Percentiles rank a stretch among this genome's conserved stretches.
Evolutionary conservation across 2,329 filamentous ascomycete species (phyloP).

Genomic region (Penicillium sp.): DNA sequence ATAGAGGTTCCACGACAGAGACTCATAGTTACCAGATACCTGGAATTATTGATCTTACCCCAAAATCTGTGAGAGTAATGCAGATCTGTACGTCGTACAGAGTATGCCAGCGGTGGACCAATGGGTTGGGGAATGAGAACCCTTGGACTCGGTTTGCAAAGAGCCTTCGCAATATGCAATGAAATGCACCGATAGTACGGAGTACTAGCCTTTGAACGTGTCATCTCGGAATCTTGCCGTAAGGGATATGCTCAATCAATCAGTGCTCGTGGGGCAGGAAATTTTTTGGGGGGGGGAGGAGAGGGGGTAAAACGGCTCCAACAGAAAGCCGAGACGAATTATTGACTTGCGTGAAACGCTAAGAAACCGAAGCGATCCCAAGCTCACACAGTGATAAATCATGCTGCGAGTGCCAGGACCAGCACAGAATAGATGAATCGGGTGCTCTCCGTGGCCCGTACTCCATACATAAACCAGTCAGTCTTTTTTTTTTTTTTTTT

Average conservation of each 20-base stretch:
- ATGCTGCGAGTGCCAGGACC: not conserved
- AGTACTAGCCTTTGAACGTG: not conserved
- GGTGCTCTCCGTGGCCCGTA: not conserved
- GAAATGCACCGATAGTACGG: not conserved
- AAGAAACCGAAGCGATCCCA: not conserved
- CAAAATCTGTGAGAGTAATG: not conserved
- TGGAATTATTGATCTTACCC: not conserved
- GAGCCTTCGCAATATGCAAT: not conserved
- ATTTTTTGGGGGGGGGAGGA: not conserved
- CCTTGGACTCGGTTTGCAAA: not conserved
- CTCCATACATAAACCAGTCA: no score
- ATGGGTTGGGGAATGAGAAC: not conserved
- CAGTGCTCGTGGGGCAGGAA: conserved; percentile 1
- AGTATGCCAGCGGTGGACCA: not conserved
- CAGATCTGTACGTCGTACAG: not conserved
- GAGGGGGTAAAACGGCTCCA: not conserved
- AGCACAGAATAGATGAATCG: not conserved
- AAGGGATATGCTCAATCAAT: conserved; percentile 1
- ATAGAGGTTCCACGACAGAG: conserved; percentile 1
- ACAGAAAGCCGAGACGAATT: not conserved
- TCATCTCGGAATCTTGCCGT: not conserved
- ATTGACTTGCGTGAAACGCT: not conserved
- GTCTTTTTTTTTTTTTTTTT: no score
- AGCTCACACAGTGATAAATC: not conserved
- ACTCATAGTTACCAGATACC: not conserved